Percentiles rank a stretch among this genome's conserved stretches.
Conservation (phyloP, 768 basidiomycete species). For the Suillus luteus region DNA sequence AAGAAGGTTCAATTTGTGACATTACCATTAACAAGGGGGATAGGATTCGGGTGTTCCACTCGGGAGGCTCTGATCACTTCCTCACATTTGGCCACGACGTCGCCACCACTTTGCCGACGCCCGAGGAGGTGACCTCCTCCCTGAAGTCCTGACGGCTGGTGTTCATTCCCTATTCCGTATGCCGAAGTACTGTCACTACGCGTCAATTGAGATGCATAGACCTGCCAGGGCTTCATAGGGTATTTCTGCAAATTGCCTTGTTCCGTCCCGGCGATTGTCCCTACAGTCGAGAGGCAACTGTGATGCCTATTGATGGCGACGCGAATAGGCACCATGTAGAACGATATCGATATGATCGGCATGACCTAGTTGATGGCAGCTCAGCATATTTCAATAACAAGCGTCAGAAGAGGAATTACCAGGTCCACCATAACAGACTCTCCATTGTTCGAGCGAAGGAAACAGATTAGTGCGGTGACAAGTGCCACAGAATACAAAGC, state of each 20-base stretch:
- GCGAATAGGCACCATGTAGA: slow-evolving; percentile 1
- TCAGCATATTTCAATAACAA: neutral
- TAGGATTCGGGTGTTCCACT: neutral
- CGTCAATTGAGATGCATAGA: slow-evolving; percentile 1
- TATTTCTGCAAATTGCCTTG: neutral
- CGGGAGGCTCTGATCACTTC: neutral
- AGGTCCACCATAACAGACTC: slow-evolving; percentile 9
- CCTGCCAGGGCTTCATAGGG: slow-evolving; percentile 1
- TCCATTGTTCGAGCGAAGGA: neutral
- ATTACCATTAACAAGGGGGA: neutral
- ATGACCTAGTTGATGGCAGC: neutral
- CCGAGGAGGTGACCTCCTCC: neutral
- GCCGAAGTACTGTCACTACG: neutral
- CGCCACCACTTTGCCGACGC: neutral
- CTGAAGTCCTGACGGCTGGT: neutral
- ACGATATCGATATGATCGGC: neutral
- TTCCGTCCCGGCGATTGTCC: neutral
- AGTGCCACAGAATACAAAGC: slow-evolving; percentile 13
- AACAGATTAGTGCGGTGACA: slow-evolving; percentile 5
- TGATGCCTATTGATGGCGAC: neutral
- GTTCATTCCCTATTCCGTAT: neutral
- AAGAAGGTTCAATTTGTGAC: neutral
- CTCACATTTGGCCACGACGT: neutral
- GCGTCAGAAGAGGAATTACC: neutral
- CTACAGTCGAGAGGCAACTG: neutral